Evolutionary conservation across 768 basidiomycete genomes (phyloP).

Genomic region (Paxillus rubicundulus): DNA sequence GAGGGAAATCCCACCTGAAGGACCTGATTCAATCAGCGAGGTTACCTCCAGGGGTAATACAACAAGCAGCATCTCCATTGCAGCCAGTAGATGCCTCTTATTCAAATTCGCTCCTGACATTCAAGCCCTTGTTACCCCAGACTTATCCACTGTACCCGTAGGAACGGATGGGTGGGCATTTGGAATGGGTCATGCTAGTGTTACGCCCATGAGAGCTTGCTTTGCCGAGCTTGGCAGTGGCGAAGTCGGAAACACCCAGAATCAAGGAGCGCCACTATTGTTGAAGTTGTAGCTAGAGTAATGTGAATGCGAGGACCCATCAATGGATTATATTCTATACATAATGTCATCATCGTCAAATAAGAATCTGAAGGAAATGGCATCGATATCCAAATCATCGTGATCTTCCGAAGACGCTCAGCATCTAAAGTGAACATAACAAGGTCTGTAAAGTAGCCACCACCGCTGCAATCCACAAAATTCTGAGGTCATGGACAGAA

Average conservation of each 20-base stretch:
- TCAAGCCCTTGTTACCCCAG: conserved; percentile 61
- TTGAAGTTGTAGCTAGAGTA: conserved; percentile 47
- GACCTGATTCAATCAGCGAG: conserved; percentile 39
- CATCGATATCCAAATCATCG: conserved; percentile 1
- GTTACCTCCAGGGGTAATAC: not conserved
- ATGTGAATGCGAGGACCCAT: not conserved
- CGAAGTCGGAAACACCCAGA: conserved; percentile 33
- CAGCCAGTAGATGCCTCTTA: conserved; percentile 40
- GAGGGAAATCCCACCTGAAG: conserved; percentile 35
- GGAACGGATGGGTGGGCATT: conserved; percentile 87
- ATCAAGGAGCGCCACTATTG: conserved; percentile 44
- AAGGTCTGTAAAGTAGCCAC: conserved; percentile 12
- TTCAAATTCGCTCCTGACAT: conserved; percentile 82
- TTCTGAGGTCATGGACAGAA: conserved; percentile 4
- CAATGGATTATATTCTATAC: conserved; percentile 9
- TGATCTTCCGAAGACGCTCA: not conserved
- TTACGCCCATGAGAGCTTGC: conserved; percentile 73
- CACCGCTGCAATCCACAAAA: conserved; percentile 10
- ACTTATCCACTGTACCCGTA: conserved; percentile 55
- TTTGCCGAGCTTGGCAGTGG: conserved; percentile 54
- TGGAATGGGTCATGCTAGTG: conserved; percentile 62
- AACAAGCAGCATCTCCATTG: conserved; percentile 6
- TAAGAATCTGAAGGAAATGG: not conserved
- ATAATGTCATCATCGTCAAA: conserved; percentile 7
- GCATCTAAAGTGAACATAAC: conserved; percentile 16